These are phyloP conservation scores for Colletotrichum sp. DNA, from an alignment of 2,329 filamentous ascomycete species.

Conservation along the genomic window DNA sequence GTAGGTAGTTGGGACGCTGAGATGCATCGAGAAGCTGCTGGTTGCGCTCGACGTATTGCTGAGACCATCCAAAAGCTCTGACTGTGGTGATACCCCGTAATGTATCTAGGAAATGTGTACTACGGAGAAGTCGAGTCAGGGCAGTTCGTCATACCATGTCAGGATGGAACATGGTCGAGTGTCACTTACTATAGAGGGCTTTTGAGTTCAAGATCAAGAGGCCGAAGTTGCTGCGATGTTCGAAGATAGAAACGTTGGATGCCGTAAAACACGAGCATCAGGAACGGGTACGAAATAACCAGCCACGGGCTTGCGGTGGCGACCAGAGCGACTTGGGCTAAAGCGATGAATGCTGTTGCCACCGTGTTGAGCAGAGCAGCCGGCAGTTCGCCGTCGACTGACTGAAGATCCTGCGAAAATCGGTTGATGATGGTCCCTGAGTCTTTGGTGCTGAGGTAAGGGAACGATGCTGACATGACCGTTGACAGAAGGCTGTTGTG, in stretches of 20 bases:
- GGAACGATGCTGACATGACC: slow-evolving; percentile 40
- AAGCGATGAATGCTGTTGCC: slow-evolving; percentile 25
- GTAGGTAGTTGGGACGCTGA: slow-evolving; percentile 61
- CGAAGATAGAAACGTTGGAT: slow-evolving; percentile 61
- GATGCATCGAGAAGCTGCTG: slow-evolving; percentile 54
- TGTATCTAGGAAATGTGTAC: slow-evolving; percentile 58
- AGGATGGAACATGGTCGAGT: background rate
- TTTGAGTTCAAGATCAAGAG: slow-evolving; percentile 53
- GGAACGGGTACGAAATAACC: slow-evolving; percentile 36
- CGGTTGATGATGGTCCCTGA: slow-evolving; percentile 45
- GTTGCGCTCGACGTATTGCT: slow-evolving; percentile 46
- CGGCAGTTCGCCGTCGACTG: slow-evolving; percentile 44
- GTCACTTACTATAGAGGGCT: slow-evolving; percentile 52
- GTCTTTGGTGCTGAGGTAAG: slow-evolving; percentile 46
- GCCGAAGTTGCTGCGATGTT: slow-evolving; percentile 64
- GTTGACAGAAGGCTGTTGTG: slow-evolving; percentile 36
- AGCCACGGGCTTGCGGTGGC: slow-evolving; percentile 46
- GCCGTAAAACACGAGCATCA: background rate
- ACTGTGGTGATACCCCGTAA: slow-evolving; percentile 60
- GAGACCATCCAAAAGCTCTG: slow-evolving; percentile 60
- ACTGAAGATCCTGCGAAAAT: slow-evolving; percentile 50
- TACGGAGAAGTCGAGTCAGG: background rate
- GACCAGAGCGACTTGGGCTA: slow-evolving; percentile 53
- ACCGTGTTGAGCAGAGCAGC: slow-evolving; percentile 34
- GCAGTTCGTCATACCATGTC: background rate